phyloP scores from a whole-genome alignment of 495 filamentous ascomycete species.

The Podospora appendiculata region DNA sequence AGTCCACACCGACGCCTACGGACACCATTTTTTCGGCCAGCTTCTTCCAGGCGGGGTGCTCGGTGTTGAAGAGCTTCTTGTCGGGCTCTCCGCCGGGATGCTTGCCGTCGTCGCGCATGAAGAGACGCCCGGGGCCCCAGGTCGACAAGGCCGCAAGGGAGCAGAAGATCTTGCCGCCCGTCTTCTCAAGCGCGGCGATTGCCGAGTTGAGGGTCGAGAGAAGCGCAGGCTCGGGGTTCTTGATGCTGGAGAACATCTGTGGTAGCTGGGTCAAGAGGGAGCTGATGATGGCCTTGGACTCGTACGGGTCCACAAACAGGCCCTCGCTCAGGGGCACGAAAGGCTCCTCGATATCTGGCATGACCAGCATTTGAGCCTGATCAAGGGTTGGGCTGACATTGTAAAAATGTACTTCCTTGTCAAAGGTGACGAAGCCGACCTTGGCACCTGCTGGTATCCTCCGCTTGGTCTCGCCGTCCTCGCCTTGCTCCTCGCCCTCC shows the following conservation, averaged over 20 bases:
- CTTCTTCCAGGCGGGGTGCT: constrained; percentile 78
- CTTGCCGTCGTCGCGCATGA: constrained; percentile 81
- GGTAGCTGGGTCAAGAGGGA: constrained; percentile 76
- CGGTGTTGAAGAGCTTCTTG: constrained; percentile 84
- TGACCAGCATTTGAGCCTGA: constrained; percentile 95
- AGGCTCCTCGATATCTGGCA: constrained; percentile 95
- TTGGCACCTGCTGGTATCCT: constrained; percentile 72
- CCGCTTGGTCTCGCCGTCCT: constrained; percentile 48
- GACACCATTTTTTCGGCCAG: constrained; percentile 81
- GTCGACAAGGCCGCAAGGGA: constrained; percentile 78
- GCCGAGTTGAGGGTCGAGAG: constrained; percentile 78
- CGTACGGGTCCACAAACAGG: constrained; percentile 91
- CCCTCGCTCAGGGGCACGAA: constrained; percentile 91
- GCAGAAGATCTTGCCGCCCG: constrained; percentile 89
- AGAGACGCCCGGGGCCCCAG: constrained; percentile 78
- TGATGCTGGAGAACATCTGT: constrained; percentile 73
- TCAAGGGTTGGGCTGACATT: constrained; percentile 77
- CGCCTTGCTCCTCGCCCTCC: constrained; percentile 43
- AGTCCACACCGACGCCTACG: constrained; percentile 79
- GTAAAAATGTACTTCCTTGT: constrained; percentile 95
- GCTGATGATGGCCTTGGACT: constrained; percentile 81
- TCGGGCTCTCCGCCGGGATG: constrained; percentile 81
- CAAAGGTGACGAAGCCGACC: constrained; percentile 92
- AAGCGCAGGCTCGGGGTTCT: constrained; percentile 82
- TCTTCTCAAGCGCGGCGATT: constrained; percentile 68